Percentiles rank a stretch among this genome's conserved stretches.
Evolutionary conservation across 345 rosid genomes (phyloP).

Genomic region (Acer negundo): DNA sequence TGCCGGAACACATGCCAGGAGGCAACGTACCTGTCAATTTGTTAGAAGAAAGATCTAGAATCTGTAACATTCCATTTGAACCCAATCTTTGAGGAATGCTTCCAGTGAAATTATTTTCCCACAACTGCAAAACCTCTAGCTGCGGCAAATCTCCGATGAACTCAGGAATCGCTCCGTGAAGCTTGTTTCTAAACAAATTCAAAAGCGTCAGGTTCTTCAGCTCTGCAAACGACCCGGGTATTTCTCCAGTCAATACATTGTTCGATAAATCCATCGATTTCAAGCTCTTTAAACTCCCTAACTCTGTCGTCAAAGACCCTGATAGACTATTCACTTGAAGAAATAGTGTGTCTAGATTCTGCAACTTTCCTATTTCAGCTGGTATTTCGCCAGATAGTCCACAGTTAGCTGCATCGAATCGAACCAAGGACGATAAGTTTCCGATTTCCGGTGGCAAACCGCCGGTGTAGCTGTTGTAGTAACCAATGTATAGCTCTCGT

Average conservation of each 20-base stretch:
- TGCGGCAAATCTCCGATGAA: conserved; percentile 71
- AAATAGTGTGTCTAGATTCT: conserved; percentile 79
- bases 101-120: conserved; percentile 92
- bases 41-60: conserved; percentile 80
- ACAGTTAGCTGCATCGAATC: conserved; percentile 76
- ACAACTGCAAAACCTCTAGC: conserved; percentile 81
- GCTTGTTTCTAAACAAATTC: conserved; percentile 83
- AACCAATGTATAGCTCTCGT: conserved; percentile 77
- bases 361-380: conserved; percentile 57
- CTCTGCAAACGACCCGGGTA: conserved; percentile 54
- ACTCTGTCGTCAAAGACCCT: conserved; percentile 59
- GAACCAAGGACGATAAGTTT: conserved; percentile 58
- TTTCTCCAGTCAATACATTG: conserved; percentile 77
- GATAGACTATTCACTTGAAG: conserved; percentile 78
- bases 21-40: conserved; percentile 78
- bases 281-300: conserved; percentile 65
- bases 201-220: conserved; percentile 70
- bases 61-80: conserved; percentile 52
- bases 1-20: conserved; percentile 68
- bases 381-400: conserved; percentile 69
- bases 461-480: conserved; percentile 64
- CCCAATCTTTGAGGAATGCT: conserved; percentile 69
- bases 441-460: conserved; percentile 82
- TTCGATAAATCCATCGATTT: conserved; percentile 89
- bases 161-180: conserved; percentile 78